These are phyloP conservation scores for Penicillium paradoxum DNA, from an alignment of 495 filamentous ascomycete genomes.

Conservation along the genomic window DNA sequence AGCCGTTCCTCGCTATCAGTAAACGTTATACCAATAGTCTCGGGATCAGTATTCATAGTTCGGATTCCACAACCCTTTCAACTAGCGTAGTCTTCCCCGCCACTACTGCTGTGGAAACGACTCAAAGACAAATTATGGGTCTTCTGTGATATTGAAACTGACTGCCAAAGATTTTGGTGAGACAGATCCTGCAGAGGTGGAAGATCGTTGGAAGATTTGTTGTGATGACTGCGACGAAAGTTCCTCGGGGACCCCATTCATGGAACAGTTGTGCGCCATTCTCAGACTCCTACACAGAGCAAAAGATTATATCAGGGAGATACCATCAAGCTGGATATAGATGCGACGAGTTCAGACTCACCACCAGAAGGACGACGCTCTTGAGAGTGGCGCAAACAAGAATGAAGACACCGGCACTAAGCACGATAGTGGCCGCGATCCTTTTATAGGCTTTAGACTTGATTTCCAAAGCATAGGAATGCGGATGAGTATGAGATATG, in stretches of 20 bases:
- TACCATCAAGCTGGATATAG: not conserved
- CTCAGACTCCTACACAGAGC: conserved; percentile 30
- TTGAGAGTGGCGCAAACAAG: conserved; percentile 45
- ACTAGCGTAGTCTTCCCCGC: conserved; percentile 30
- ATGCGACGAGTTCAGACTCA: conserved; percentile 16
- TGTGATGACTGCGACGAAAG: conserved; percentile 48
- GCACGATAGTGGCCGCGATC: conserved; percentile 41
- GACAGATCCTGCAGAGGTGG: conserved; percentile 43
- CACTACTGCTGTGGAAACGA: conserved; percentile 16
- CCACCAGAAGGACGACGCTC: conserved; percentile 41
- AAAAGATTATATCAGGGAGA: not conserved
- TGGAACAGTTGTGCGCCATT: conserved; percentile 45
- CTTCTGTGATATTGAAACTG: conserved; percentile 25
- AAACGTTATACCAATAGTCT: conserved; percentile 41
- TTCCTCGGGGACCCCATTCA: conserved; percentile 49
- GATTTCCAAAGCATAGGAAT: conserved; percentile 51
- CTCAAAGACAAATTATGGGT: conserved; percentile 20
- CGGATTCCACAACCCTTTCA: conserved; percentile 39
- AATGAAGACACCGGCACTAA: conserved; percentile 48
- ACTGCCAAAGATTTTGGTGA: conserved; percentile 32
- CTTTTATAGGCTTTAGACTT: conserved; percentile 39
- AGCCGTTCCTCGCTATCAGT: conserved; percentile 50
- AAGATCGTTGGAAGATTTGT: conserved; percentile 53
- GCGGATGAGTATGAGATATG: conserved; percentile 51
- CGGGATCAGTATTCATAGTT: conserved; percentile 39